Percentiles rank a stretch among this genome's conserved stretches.
Conservation (phyloP, 495 filamentous ascomycete species). For the Penicillium nucicola region DNA sequence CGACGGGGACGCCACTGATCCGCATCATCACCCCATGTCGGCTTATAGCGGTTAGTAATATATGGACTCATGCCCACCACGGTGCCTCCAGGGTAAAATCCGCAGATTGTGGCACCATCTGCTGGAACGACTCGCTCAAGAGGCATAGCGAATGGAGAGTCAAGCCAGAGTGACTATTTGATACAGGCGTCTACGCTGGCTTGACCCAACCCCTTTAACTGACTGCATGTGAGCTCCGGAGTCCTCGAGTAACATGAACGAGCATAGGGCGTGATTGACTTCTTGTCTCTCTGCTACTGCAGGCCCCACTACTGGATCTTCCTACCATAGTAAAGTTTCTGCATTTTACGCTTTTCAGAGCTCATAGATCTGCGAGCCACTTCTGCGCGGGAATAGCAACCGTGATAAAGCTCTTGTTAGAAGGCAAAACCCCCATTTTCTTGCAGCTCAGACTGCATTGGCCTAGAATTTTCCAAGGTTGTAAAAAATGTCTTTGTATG, state of each 20-base stretch:
- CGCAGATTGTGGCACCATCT: conserved; percentile 21
- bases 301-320: no score
- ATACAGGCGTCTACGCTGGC: conserved; percentile 35
- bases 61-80: conserved; percentile 11
- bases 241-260: no score
- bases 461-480: neutral
- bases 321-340: no score
- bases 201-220: neutral
- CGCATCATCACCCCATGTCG: conserved; percentile 22
- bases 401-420: neutral
- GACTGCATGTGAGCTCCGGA: no score
- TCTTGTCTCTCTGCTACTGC: no score
- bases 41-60: conserved; percentile 11
- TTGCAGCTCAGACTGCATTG: neutral
- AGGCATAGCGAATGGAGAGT: conserved; percentile 33
- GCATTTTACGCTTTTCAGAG: no score
- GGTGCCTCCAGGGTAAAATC: conserved; percentile 11
- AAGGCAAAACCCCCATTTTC: neutral
- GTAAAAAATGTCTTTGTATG: neutral
- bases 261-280: neutral
- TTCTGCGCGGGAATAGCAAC: neutral
- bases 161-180: conserved; percentile 57
- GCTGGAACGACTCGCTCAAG: conserved; percentile 35
- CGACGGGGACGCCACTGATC: conserved; percentile 20
- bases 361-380: no score